Conservation (phyloP, 148 eudicot species). For the Rhododendron williamsianum region DNA sequence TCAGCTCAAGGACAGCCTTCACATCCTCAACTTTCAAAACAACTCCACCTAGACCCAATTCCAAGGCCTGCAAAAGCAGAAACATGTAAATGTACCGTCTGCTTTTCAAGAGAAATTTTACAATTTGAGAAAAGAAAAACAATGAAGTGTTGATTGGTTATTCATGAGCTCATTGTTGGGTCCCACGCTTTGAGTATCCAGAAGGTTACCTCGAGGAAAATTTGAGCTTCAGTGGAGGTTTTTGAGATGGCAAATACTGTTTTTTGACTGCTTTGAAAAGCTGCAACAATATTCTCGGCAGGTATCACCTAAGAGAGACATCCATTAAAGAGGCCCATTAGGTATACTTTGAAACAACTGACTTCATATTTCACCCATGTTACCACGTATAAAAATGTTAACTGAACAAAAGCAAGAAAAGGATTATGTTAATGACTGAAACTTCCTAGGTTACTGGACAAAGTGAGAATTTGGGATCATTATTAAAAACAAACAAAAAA, state of each 20-base stretch:
- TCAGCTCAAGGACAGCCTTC: conserved; percentile 60
- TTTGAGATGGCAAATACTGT: conserved; percentile 69
- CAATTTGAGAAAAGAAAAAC: background rate
- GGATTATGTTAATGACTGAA: background rate
- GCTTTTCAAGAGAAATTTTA: background rate
- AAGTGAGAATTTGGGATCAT: background rate
- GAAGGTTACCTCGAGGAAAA: conserved; percentile 63
- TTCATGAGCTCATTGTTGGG: background rate
- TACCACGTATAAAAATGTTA: background rate
- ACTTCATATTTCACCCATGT: background rate
- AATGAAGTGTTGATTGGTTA: background rate
- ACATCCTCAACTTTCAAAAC: conserved; percentile 71
- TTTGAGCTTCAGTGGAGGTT: conserved; percentile 63
- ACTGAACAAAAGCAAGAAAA: background rate
- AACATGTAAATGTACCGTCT: conserved; percentile 9
- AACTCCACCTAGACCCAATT: conserved; percentile 82
- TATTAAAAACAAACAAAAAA: background rate
- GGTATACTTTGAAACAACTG: background rate
- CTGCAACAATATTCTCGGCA: conserved; percentile 87
- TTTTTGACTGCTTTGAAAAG: conserved; percentile 63
- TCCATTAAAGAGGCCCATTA: background rate
- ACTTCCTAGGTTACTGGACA: background rate
- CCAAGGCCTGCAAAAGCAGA: conserved; percentile 62
- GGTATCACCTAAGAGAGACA: conserved; percentile 64
- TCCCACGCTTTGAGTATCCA: background rate